A percentile compares a stretch with the other conserved stretches of the same genome.
These are phyloP conservation scores for Penicillium sp. DNA, from an alignment of 2,329 filamentous ascomycete genomes.

Conservation along the genomic window DNA sequence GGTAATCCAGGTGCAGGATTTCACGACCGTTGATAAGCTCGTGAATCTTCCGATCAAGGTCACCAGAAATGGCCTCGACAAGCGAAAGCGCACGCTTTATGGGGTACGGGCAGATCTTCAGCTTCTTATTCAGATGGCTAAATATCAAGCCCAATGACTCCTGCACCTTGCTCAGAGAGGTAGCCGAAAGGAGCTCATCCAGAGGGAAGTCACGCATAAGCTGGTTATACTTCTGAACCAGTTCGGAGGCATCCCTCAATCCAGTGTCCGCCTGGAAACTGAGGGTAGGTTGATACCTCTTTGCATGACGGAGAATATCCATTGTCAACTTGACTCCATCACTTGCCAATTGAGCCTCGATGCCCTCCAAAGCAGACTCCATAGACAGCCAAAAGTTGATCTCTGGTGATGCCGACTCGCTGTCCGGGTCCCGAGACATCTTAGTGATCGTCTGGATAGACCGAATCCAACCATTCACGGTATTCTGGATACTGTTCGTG, in stretches of 20 bases:
- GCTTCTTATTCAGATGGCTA: conserved; percentile 92
- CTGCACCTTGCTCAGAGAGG: conserved; percentile 80
- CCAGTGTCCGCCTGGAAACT: conserved; percentile 96
- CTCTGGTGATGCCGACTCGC: conserved; percentile 85
- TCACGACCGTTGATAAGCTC: conserved; percentile 79
- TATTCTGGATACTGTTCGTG: conserved; percentile 88
- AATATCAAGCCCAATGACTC: conserved; percentile 91
- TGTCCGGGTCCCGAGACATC: conserved; percentile 78
- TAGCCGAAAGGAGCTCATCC: conserved; percentile 89
- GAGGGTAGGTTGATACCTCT: conserved; percentile 95
- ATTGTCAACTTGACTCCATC: conserved; percentile 88
- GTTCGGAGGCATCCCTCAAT: conserved; percentile 90
- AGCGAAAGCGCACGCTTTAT: conserved; percentile 86
- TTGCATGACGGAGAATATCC: conserved; percentile 93
- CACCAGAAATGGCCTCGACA: conserved; percentile 94
- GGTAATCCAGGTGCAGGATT: conserved; percentile 87
- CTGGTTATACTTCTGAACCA: conserved; percentile 97
- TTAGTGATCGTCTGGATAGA: conserved; percentile 96
- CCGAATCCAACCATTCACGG: conserved; percentile 97
- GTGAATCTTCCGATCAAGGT: conserved; percentile 84
- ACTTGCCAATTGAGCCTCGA: conserved; percentile 82
- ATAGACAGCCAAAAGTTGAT: conserved; percentile 99
- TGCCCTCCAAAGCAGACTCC: conserved; percentile 88
- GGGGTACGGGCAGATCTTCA: conserved; percentile 93
- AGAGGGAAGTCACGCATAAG: conserved; percentile 97